A percentile compares a stretch with the other conserved stretches of the same genome.
Evolutionary conservation across 805 yeast genomes (phyloP).

Genomic region (Cyberlindnera meyerae): DNA sequence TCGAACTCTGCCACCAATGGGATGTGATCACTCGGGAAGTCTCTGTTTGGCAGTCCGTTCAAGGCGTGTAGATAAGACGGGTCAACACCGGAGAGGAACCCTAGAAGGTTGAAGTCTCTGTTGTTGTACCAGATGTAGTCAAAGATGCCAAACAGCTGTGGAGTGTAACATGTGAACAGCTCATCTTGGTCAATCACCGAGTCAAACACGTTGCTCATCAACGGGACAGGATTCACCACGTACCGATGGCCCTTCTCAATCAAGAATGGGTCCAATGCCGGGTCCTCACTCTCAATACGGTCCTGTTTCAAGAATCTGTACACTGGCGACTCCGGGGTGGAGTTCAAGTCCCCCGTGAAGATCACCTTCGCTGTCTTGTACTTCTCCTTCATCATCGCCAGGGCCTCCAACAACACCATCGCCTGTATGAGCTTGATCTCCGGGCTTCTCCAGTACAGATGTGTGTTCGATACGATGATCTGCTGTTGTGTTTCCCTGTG

Average conservation of each 20-base stretch:
- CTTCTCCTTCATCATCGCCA: constrained; percentile 27
- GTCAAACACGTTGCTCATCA: constrained; percentile 28
- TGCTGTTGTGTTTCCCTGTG: constrained; percentile 38
- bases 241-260: constrained; percentile 21
- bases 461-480: constrained; percentile 52
- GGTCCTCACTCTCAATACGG: constrained; percentile 25
- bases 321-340: constrained; percentile 45
- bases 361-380: constrained; percentile 32
- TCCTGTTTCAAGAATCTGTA: constrained; percentile 38
- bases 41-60: constrained; percentile 48
- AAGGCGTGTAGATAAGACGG: constrained; percentile 28
- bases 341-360: constrained; percentile 56
- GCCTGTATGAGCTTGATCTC: constrained; percentile 54
- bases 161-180: constrained; percentile 42
- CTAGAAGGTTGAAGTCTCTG: constrained; percentile 34
- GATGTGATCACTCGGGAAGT: constrained; percentile 43
- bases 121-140: constrained; percentile 55
- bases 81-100: constrained; percentile 50
- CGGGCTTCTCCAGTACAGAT: constrained; percentile 54
- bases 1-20: constrained; percentile 25
- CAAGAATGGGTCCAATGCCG: constrained; percentile 21
- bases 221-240: constrained; percentile 28
- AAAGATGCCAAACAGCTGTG: constrained; percentile 45
- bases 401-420: constrained; percentile 35
- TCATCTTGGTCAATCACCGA: constrained; percentile 18